phyloP scores from a whole-genome alignment of 1,139 yeast genomes.

The Magnusiomyces sp. region DNA sequence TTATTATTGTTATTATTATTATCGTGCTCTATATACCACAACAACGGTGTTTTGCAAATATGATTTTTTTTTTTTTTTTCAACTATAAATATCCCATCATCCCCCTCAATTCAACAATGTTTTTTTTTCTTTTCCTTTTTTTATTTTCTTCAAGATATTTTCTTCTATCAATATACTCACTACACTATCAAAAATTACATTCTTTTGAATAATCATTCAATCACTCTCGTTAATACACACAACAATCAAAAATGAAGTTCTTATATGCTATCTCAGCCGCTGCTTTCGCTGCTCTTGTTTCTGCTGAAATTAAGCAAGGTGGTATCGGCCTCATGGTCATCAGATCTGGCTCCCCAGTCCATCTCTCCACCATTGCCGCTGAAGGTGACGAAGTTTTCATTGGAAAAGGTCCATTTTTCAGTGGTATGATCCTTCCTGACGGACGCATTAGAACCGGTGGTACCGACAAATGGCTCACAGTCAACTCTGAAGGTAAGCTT shows the following conservation, averaged over 20 bases:
- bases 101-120: not conserved
- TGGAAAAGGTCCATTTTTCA: not conserved
- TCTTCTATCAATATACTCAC: not conserved
- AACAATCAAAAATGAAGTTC: constrained; percentile 2
- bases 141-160: not conserved
- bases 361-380: not conserved
- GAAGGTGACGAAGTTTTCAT: not conserved
- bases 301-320: not conserved
- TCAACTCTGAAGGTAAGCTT: not conserved
- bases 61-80: not conserved
- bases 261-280: not conserved
- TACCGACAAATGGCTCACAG: constrained; percentile 4
- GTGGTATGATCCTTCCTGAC: constrained; percentile 4
- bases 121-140: not conserved
- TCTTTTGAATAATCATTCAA: too few species aligned
- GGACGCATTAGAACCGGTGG: constrained; percentile 6
- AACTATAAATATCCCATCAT: not conserved
- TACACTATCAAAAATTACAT: not conserved
- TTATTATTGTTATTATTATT: not conserved
- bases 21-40: not conserved
- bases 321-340: constrained; percentile 5
- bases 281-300: constrained; percentile 1
- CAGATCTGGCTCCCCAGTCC: constrained; percentile 5
- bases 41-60: not conserved
- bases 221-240: not conserved